Evolutionary conservation across 768 basidiomycete species (phyloP), one percentile per base, ranked within the genome.

Genomic region (Filobasidium floriforme): DNA sequence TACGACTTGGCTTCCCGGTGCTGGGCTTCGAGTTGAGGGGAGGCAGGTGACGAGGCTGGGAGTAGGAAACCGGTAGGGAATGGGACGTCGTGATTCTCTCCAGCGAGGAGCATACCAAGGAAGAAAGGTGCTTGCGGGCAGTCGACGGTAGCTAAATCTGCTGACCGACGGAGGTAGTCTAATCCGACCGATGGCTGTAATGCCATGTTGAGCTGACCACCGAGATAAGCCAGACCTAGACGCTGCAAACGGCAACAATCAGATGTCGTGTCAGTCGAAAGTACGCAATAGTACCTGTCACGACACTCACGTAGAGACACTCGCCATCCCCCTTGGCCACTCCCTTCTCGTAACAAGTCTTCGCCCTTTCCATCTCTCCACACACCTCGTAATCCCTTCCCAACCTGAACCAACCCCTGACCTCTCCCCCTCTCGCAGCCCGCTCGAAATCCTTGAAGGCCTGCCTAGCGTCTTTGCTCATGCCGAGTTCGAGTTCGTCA

Each of bases 381-480:
- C 80, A 91, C 54, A 85, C 86, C 80, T 97, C 93, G 73, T 97
- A 96, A 68, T 94, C 93, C 19, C 91, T 81, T 0, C 90, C 94
- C 0, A 97, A 83, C 28, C 87, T 83, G 80, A 92, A 96, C 93
- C 94, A 97, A 0, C 90, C 90, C n/a, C 84, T 80, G 2, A 82
- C 80, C 69, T 86, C 88, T 0, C 93, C 92, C 0, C 83, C 85
- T 28, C 89, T 82, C 0, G 92, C 93, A 1, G 90, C 86, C 1
- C 82, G 80, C 75, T 97, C 93, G 72, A 89, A 96, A 73, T 92
- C 91, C 26, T 90, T 83, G 80, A 98, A 98, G 1, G 94, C 92
- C 7, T 82, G 73, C 5, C 89, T 83, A 1, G 88, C 87, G 73
- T 89, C 89, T 65, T 84, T 84, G 0, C 81, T 81, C 24, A 57